Evolutionary conservation across 2,329 filamentous ascomycete genomes (phyloP), one percentile per base, ranked within the genome.

Genomic region (Colletotrichum simmondsii): DNA sequence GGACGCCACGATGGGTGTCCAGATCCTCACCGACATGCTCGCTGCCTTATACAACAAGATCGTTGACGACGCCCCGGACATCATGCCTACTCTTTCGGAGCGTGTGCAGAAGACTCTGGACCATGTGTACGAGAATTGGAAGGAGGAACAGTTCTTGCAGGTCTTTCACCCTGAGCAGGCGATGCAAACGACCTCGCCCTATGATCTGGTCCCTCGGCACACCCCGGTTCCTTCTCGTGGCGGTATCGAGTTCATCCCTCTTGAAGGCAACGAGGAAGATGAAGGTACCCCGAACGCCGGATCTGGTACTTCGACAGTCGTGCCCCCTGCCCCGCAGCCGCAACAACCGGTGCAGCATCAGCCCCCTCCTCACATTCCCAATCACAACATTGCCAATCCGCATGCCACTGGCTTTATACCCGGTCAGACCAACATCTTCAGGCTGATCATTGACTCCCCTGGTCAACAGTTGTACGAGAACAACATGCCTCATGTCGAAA

Each of bases 41-140:
- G 16, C 59, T 16, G 28, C 24, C 5, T 4, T 71, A 7, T 14
- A 71, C 26, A 54, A 16, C 56, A 42, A 42, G 22, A 32, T 66
- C 14, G 10, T 32, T 11, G 16, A 26, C 0, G 54, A 42, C 24
- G 32, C 54, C 19, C 56, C 61, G 4, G 56, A 60, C 8, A n/a
- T 66, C 14, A 32, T 66, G 22, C 24, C 22, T 54, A 42, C 19
- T 1, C 57, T 71, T 5, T 62, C 68, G 0, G 14, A n/a, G 1
- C 30, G 54, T 4, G 28, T 66, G 16, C 42, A 66, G 56, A 22
- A 19, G 30, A 42, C 42, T 4, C 0, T 71, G 1, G 6, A 59
- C 1, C 46, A 37, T 16, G 32, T 71, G 0, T 54, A 56, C 14
- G 68, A 71, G 30, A 30, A 71, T 1, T 71, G 68, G 68, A 71